phyloP scores from a whole-genome alignment of 2,329 filamentous ascomycete species.

The Lachnellula subtilissima region DNA sequence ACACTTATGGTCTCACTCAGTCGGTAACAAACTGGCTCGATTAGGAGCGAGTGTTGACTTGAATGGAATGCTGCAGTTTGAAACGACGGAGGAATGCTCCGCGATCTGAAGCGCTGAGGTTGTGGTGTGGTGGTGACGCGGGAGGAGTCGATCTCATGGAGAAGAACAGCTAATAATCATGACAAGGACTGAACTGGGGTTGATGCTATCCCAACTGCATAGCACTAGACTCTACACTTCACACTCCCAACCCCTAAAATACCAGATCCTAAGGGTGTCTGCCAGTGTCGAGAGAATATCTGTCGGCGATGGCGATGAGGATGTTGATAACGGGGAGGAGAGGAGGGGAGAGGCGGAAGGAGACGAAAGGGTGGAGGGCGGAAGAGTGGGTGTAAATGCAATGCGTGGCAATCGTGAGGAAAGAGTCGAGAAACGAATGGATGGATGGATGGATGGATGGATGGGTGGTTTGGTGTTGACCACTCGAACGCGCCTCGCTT shows the following conservation, averaged over 20 bases:
- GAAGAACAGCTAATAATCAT: constrained; percentile 11
- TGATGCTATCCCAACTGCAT: neutral
- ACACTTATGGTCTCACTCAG: neutral
- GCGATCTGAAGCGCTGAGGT: constrained; percentile 1
- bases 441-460: neutral
- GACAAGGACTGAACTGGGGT: neutral
- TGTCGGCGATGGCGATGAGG: neutral
- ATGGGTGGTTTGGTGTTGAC: neutral
- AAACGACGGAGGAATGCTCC: constrained; percentile 13
- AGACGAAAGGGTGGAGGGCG: neutral
- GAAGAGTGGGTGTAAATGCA: neutral
- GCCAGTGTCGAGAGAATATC: neutral
- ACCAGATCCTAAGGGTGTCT: neutral
- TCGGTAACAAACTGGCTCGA: neutral
- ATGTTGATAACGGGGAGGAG: neutral
- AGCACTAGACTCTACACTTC: neutral
- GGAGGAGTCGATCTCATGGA: constrained; percentile 11
- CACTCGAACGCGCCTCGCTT: too few species aligned
- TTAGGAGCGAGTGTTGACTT: neutral
- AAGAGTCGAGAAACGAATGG: neutral
- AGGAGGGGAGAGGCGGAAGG: neutral
- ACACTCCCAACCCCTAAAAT: neutral
- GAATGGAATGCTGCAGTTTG: constrained; percentile 8
- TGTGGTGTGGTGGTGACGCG: constrained; percentile 7
- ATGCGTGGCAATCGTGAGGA: neutral